phyloP scores from a whole-genome alignment of 2,329 filamentous ascomycete genomes.

The Talaromyces sp. region DNA sequence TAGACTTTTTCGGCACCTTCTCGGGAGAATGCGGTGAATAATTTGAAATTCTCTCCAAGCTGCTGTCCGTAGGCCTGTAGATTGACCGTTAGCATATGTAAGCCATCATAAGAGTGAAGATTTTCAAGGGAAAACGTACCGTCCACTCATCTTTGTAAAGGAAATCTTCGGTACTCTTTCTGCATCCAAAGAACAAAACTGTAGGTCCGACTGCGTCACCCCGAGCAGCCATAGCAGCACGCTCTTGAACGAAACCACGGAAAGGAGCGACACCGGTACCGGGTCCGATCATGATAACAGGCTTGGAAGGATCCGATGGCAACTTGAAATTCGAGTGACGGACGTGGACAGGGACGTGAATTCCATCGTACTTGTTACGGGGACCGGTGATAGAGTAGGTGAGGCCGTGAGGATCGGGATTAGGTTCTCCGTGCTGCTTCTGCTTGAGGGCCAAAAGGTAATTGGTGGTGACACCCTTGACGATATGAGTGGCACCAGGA shows the following conservation, averaged over 20 bases:
- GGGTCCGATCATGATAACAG: conserved; percentile 92
- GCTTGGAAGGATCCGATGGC: conserved; percentile 88
- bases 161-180: conserved; percentile 84
- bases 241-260: conserved; percentile 91
- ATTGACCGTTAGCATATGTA: conserved; percentile 27
- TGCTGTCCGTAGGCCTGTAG: conserved; percentile 73
- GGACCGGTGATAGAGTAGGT: conserved; percentile 86
- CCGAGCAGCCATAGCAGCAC: conserved; percentile 74
- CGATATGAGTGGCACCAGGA: conserved; percentile 70
- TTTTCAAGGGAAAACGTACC: conserved; percentile 50
- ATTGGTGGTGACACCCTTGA: conserved; percentile 95
- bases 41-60: conserved; percentile 82
- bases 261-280: conserved; percentile 97
- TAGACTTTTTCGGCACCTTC: conserved; percentile 87
- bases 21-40: conserved; percentile 94
- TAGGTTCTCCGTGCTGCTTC: conserved; percentile 85
- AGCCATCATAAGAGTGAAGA: neutral
- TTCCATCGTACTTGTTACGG: conserved; percentile 93
- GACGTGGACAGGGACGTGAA: conserved; percentile 91
- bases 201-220: conserved; percentile 83
- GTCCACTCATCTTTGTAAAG: conserved; percentile 89
- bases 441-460: conserved; percentile 93
- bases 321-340: conserved; percentile 99
- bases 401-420: conserved; percentile 76
- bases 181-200: conserved; percentile 91